Evolutionary conservation across 2,329 filamentous ascomycete species (phyloP).

Genomic region (Huntiella decipiens): DNA sequence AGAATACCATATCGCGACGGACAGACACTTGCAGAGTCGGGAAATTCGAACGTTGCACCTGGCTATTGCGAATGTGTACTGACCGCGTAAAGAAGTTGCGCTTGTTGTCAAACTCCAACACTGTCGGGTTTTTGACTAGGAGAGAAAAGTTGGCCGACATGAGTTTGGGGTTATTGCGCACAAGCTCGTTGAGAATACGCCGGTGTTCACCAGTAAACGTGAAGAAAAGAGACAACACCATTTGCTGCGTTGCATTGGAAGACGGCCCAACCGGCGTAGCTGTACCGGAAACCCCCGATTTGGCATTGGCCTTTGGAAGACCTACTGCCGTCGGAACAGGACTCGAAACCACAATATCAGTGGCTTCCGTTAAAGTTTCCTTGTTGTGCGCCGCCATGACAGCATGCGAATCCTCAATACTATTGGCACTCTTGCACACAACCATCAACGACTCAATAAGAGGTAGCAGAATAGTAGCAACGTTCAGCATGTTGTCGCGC

Average conservation of each 20-base stretch:
- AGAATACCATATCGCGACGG: constrained; percentile 86
- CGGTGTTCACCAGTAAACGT: constrained; percentile 94
- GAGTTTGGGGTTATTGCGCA: constrained; percentile 87
- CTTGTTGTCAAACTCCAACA: constrained; percentile 98
- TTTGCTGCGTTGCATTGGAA: constrained; percentile 43
- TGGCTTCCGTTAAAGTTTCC: neutral
- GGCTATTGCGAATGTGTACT: constrained; percentile 53
- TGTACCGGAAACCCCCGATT: no score
- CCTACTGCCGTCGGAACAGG: constrained; percentile 15
- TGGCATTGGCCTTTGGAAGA: constrained; percentile 21
- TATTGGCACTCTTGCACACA: constrained; percentile 90
- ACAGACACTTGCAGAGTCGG: constrained; percentile 70
- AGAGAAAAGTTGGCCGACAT: constrained; percentile 98
- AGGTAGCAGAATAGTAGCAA: constrained; percentile 85
- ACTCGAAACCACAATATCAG: constrained; percentile 16
- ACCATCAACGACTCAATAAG: constrained; percentile 97
- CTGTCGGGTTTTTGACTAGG: constrained; percentile 94
- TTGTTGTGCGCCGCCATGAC: neutral
- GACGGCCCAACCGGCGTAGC: neutral
- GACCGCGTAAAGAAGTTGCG: constrained; percentile 96
- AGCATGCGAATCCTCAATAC: constrained; percentile 37
- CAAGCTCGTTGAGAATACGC: constrained; percentile 92
- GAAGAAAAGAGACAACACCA: constrained; percentile 86
- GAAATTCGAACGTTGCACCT: constrained; percentile 44
- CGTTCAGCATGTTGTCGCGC: constrained; percentile 88